Evolutionary conservation across 495 filamentous ascomycete species (phyloP), one percentile per base, ranked within the genome.

Genomic region (Elasticomyces elasticus): DNA sequence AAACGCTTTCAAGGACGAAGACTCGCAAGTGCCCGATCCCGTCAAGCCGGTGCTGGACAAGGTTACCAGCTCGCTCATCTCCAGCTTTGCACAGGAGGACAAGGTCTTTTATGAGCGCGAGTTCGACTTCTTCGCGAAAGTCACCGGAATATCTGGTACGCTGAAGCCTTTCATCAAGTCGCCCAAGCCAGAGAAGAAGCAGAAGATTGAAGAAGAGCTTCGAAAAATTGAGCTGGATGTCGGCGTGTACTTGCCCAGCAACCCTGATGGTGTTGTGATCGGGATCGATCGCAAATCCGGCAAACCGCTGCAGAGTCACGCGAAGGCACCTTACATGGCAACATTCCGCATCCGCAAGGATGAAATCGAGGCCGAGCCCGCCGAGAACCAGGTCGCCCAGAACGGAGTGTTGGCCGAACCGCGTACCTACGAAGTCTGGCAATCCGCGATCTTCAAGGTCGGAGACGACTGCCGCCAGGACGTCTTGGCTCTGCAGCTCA

Each of bases 401-500:
- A 58, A 60, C n/a, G 60, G 53, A 13, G 54, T 45, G 3, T 27
- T 52, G 12, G 28, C 44, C 55, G 56, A 70, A 70, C 52, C 66
- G 45, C 64, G 49, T 42, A 73, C 85, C 0, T 82, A 89, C 51
- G 94, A 97, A 68, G 84, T 94, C 13, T 96, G 92, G 94, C 92
- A 97, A 69, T 94, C 90, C 1, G 94, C 94, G 15, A 99, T 99
- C 66, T 99, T 99, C 80, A 99, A 99, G 68, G 94, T 99, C 51
- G 94, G 94, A 19, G 94, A 99, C 65, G 94, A 99, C 66, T 97
- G 94, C 65, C 84, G 94, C 38, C 94, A 99, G 69, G 94, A 99
- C 64, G 86, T 99, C 61, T 73, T 99, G 45, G 94, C 92, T 12
- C 74, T 99, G 49, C 94, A 99, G 68, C 91, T 99, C 85, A 94